A percentile compares a stretch with the other conserved stretches of the same genome.
Conservation (phyloP, 116 monocot species). For the Thalassia testudinum region DNA sequence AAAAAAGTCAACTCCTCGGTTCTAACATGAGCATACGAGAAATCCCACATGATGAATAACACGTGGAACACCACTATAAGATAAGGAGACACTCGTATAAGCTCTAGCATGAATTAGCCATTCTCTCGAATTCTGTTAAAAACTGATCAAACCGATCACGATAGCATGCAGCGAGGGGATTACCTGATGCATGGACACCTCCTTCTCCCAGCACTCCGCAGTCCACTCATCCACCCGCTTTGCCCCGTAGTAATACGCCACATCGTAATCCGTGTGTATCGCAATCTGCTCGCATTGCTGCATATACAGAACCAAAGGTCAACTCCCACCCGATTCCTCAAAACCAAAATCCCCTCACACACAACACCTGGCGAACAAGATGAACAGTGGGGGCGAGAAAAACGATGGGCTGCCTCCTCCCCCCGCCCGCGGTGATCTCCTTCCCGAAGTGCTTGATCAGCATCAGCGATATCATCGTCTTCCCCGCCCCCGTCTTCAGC, state of each 20-base stretch:
- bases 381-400: conserved; percentile 85
- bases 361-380: conserved; percentile 63
- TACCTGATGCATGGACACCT: conserved; percentile 32
- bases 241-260: conserved; percentile 44
- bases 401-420: conserved; percentile 23
- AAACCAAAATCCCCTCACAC: no score
- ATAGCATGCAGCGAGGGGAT: not conserved
- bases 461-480: conserved; percentile 89
- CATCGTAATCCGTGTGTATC: conserved; percentile 28
- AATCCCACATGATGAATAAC: no score
- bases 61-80: no score
- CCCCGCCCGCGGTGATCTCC: conserved; percentile 10
- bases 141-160: no score
- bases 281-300: conserved; percentile 77
- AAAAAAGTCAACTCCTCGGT: no score
- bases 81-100: no score
- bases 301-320: not conserved
- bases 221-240: conserved; percentile 63
- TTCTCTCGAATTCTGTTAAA: no score
- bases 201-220: conserved; percentile 46
- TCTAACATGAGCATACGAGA: no score
- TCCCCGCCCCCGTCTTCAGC: conserved; percentile 75
- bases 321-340: no score
- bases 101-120: no score
- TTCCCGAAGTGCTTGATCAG: conserved; percentile 44